Evolutionary conservation across 768 basidiomycete species (phyloP), one percentile per base, ranked within the genome.

Genomic region (Tylopilus sp.): DNA sequence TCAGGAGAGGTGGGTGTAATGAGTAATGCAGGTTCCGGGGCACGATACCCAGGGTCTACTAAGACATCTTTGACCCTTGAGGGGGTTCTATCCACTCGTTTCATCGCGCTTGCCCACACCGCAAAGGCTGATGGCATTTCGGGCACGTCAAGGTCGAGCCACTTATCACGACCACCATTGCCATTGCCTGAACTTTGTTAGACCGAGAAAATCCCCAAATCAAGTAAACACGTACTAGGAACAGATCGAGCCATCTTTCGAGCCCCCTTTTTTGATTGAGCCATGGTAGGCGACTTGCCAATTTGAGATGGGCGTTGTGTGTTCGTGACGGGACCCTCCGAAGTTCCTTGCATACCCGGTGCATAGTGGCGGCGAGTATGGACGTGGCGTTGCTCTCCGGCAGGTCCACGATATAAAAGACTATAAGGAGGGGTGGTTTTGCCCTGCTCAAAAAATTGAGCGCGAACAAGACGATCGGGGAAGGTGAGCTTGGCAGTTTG

Each of bases 1-100:
- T 45, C 36, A 3, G 41, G 51, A 1, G 24, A 14, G 6, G 30
- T 25, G 0, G 31, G 13, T 6, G 36, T 37, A 25, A 54, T n/a
- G 1, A 59, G 44, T 3, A 54, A 2, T 2, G 43, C 41, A 0
- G 45, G 54, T 11, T 61, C 57, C 16, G 60, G 60, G 17, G 56
- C 28, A n/a, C 26, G 28, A 33, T 59, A 61, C 2, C 57, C 54
- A 0, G 0, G 26, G 36, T 58, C 48, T 0, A 53, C 40, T 6
- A 42, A 4, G 7, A 19, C 44, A 3, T 1, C 40, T 4, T 2
- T 54, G 24, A 54, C 43, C 3, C 22, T 16, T 22, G 17, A 19
- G 2, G 6, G 29, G 30, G 25, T 8, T n/a, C 21, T 50, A 6
- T 34, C 41, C 22, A 28, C 31, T 1, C 19, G 24, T 7, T 50